Conservation (phyloP, 257 asterid genomes). For the Lycium ferocissimum region DNA sequence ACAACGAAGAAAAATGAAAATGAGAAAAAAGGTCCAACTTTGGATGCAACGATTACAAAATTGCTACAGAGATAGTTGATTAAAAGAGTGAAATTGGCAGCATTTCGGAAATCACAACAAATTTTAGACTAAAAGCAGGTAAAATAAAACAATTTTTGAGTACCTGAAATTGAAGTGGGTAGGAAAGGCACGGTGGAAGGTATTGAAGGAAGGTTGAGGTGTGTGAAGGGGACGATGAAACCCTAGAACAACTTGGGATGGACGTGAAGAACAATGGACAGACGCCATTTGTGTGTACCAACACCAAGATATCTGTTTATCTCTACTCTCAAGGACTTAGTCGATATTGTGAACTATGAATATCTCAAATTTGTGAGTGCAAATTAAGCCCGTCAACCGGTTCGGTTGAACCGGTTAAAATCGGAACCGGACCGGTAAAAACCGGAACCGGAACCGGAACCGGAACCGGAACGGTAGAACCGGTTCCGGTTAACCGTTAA, state of each 20-base stretch:
- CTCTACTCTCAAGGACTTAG: neutral
- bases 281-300: neutral
- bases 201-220: conserved; percentile 2
- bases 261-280: conserved; percentile 10
- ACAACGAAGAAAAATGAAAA: neutral
- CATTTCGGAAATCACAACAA: neutral
- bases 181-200: conserved; percentile 24
- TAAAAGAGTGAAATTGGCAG: neutral
- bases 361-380: neutral
- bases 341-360: conserved; percentile 10
- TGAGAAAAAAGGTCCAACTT: neutral
- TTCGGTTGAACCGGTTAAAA: too few relatives aligned
- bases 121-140: neutral
- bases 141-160: neutral
- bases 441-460: too few relatives aligned
- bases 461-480: too few relatives aligned
- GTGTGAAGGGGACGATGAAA: conserved; percentile 27
- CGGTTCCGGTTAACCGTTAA: too few relatives aligned
- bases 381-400: too few relatives aligned
- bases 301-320: neutral
- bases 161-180: conserved; percentile 33
- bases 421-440: too few relatives aligned
- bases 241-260: conserved; percentile 26
- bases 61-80: neutral
- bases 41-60: neutral